Evolutionary conservation across 257 asterid species (phyloP).

Genomic region (Nicotiana knightiana): DNA sequence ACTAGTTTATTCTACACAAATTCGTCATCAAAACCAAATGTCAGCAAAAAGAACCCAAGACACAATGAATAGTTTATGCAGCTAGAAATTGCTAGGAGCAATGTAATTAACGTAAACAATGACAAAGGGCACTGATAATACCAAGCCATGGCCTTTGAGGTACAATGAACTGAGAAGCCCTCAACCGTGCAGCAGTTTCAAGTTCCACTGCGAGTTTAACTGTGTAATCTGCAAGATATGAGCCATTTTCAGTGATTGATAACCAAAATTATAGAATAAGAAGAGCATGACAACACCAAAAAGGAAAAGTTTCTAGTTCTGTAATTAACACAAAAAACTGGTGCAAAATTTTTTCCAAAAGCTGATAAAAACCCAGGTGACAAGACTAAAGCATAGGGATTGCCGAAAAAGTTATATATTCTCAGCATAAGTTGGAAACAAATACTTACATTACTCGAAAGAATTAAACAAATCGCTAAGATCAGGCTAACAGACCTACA

Average conservation of each 20-base stretch:
- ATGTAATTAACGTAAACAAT: not conserved
- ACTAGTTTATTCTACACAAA: not conserved
- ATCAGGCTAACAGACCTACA: not conserved
- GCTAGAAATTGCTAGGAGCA: not conserved
- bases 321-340: not conserved
- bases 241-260: not conserved
- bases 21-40: not conserved
- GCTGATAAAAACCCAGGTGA: not conserved
- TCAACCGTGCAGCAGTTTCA: constrained; percentile 63
- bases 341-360: not conserved
- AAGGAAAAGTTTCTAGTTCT: not conserved
- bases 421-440: not conserved
- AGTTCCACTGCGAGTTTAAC: constrained; percentile 61
- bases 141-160: constrained; percentile 98
- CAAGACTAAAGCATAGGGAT: not conserved
- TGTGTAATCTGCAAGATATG: constrained; percentile 39
- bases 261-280: not conserved
- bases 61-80: not conserved
- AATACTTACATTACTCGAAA: not conserved
- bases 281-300: not conserved
- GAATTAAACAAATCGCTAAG: not conserved
- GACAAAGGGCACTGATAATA: constrained; percentile 16
- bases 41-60: not conserved
- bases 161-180: constrained; percentile 64
- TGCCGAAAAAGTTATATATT: not conserved